Base-by-base conservation (phyloP, 805 yeast genomes). In the Cephaloascus fragrans region DNA sequence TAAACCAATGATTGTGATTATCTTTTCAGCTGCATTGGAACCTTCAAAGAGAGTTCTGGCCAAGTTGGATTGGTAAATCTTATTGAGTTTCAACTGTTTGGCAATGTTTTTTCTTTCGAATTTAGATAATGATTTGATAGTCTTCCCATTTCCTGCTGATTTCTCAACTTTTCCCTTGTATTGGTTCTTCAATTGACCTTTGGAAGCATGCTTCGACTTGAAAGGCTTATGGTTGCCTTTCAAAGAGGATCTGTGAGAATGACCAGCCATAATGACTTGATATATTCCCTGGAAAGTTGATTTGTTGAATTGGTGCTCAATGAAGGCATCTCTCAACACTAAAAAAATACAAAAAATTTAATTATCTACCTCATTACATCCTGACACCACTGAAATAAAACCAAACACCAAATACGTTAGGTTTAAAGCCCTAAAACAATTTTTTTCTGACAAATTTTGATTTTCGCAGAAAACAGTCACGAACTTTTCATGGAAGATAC, bases 131-230 rank as follows among this genome's bases (percentile, higher is more conserved):
- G 56, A 57, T 44, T 64, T 66, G 18, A 59, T 44, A 19, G 65
- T 52, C 44, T 65, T 67, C 38, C 67, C 56, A 26, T 50, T 43
- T 12, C 54, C 55, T 18, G 56, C 46, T 2, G 74, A 62, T 50
- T 81, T 83, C 53, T 89, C 97, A 28, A 90, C 85, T 57, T 87
- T 89, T 44, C 97, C 97, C 53, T 83, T 89, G 50, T 67, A 67
- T 42, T 76, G 68, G 46, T 86, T 84, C 55, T 88, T 94, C 51
- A 90, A 59, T 28, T 88, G 76, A 43, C 96, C 83, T 55, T 93
- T 93, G 12, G 95, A 76, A 17, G 96, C 75, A 67, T 93, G 98
- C 55, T 80, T 83, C 2, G 95, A 76, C 57, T 93, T 94, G 71
- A 87, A 94, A 8, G 89, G 73, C 64, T 93, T 93, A 52, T 90